A percentile compares a stretch with the other conserved stretches of the same genome.
These are phyloP conservation scores for Pueraria montana DNA, from an alignment of 306 rosid species.

Conservation along the genomic window DNA sequence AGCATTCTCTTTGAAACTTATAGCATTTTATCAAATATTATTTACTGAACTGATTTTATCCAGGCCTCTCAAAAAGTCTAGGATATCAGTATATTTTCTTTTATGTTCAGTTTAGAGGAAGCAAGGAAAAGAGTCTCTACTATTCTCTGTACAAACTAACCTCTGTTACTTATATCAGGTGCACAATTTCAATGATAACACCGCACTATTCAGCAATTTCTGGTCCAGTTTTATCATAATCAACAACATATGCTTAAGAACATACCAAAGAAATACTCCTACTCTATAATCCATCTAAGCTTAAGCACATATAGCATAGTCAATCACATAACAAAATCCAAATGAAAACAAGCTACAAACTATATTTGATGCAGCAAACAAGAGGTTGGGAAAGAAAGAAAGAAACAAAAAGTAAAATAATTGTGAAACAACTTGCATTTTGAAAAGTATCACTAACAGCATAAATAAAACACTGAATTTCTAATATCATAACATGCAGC, in stretches of 20 bases:
- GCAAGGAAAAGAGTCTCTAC: not conserved
- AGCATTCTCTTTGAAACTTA: not conserved
- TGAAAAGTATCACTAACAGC: not conserved
- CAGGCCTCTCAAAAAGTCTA: not conserved
- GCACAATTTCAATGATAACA: not conserved
- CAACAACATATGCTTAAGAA: not conserved
- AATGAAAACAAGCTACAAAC: constrained; percentile 16
- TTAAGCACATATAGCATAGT: not conserved
- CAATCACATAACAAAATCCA: constrained; percentile 2
- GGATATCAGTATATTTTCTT: not conserved
- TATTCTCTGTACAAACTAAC: not conserved
- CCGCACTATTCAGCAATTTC: not conserved
- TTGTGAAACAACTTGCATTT: constrained; percentile 6
- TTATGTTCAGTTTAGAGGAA: not conserved
- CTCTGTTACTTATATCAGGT: not conserved
- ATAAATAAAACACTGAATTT: constrained; percentile 29
- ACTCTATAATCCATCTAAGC: constrained; percentile 5
- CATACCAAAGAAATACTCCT: not conserved
- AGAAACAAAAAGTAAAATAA: constrained; percentile 30
- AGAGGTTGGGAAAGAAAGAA: not conserved
- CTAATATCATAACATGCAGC: constrained; percentile 7
- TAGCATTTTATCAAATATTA: not conserved
- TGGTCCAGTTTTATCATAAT: constrained; percentile 6
- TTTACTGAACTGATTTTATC: not conserved
- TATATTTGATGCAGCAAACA: constrained; percentile 7